Conservation (phyloP, 441 rosid genomes). For the Hypseocharis bilobata region DNA sequence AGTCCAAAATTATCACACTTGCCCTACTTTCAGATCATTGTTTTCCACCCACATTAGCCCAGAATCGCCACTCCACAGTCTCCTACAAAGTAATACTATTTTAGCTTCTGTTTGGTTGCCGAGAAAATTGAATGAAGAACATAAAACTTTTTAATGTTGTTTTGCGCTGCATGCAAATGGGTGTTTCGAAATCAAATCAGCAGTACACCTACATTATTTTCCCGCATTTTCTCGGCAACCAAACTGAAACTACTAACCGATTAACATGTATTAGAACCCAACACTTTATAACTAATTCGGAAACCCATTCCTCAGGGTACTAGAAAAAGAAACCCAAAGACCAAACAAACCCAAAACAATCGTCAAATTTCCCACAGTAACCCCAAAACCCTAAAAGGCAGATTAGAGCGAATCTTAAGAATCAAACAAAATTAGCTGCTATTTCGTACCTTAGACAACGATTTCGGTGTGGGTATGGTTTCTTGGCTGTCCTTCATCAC, state of each 20-base stretch:
- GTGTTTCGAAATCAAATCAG: not conserved
- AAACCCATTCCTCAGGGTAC: not conserved
- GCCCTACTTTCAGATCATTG: no score
- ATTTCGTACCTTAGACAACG: constrained; percentile 29
- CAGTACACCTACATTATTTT: not conserved
- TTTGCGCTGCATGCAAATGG: not conserved
- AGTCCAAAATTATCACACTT: no score
- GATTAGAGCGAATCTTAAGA: not conserved
- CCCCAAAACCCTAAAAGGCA: no score
- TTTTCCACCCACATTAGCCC: no score
- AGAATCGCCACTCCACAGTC: no score
- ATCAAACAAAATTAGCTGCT: not conserved
- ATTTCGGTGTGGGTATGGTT: constrained; percentile 31
- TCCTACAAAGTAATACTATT: not conserved
- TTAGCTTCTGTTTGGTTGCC: not conserved
- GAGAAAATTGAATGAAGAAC: not conserved
- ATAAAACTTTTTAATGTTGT: not conserved
- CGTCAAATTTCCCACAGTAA: not conserved
- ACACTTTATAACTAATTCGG: not conserved
- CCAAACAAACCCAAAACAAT: not conserved
- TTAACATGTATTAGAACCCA: not conserved
- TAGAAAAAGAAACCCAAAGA: not conserved
- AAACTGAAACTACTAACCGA: constrained; percentile 2
- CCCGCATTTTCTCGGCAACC: constrained; percentile 9
- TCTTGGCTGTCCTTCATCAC: constrained; percentile 24